Percentiles rank a stretch among this genome's conserved stretches.
Conservation (phyloP, 139 green algal genomes). For the Haematococcus lacustris region DNA sequence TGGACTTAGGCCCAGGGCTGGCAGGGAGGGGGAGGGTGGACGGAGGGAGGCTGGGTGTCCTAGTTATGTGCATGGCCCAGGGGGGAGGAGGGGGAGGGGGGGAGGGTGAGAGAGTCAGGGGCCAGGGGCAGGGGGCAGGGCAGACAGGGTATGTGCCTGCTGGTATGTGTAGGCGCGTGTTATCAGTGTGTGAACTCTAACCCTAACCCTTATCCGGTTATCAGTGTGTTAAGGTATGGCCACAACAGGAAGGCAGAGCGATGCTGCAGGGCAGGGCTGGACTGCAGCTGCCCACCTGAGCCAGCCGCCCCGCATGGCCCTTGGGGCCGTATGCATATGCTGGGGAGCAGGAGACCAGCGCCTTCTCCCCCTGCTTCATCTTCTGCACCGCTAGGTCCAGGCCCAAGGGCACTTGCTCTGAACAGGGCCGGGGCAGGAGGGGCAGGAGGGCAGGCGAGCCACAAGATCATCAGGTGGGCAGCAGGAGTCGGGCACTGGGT, state of each 20-base stretch:
- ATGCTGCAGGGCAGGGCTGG: background rate
- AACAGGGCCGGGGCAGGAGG: no score
- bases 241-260: background rate
- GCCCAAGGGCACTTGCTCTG: slow-evolving; percentile 35
- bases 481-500: no score
- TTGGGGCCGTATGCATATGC: slow-evolving; percentile 56
- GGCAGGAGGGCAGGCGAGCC: background rate
- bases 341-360: slow-evolving; percentile 64
- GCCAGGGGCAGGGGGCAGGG: background rate
- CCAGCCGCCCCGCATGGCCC: slow-evolving; percentile 16
- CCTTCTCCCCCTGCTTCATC: slow-evolving; percentile 83
- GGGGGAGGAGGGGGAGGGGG: no score
- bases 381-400: slow-evolving; percentile 79
- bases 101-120: background rate
- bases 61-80: no score
- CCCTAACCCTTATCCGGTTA: no score
- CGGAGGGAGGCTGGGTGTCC: no score
- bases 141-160: background rate
- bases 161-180: background rate
- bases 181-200: no score
- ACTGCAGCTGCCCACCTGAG: slow-evolving; percentile 30
- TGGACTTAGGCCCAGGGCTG: no score
- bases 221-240: slow-evolving; percentile 1
- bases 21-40: no score
- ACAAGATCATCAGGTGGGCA: background rate